A percentile compares a stretch with the other conserved stretches of the same genome.
Evolutionary conservation across 2,329 filamentous ascomycete species (phyloP).

Genomic region (Monilinia fructicola): DNA sequence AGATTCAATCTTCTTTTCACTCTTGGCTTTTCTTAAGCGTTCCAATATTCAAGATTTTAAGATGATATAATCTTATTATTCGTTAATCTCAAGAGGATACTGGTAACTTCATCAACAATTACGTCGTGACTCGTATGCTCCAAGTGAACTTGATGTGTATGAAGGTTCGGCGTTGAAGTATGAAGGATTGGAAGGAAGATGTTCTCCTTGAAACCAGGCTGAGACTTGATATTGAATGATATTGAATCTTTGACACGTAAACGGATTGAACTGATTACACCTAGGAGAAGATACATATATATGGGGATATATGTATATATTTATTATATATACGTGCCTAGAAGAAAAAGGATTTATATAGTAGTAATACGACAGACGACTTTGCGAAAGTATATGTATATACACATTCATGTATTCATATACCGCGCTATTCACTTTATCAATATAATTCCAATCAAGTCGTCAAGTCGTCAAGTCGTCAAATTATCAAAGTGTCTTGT

Average conservation of each 20-base stretch:
- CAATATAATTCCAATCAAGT: neutral
- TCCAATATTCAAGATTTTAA: slow-evolving; percentile 2
- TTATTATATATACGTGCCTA: neutral
- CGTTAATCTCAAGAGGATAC: neutral
- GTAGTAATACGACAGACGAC: neutral
- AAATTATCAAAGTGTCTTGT: neutral
- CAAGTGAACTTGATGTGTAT: neutral
- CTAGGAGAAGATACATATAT: too few species aligned
- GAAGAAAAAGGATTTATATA: too few species aligned
- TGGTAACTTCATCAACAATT: slow-evolving; percentile 9
- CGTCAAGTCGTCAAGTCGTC: too few species aligned
- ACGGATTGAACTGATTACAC: neutral
- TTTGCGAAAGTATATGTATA: neutral
- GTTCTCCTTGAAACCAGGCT: slow-evolving; percentile 10
- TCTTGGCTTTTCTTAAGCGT: too few species aligned
- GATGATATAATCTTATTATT: neutral
- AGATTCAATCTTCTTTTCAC: neutral
- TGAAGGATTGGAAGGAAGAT: neutral
- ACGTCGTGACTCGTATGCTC: neutral
- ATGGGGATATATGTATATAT: neutral
- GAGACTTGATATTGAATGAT: neutral
- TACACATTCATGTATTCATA: neutral
- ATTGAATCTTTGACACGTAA: slow-evolving; percentile 12
- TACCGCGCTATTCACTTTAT: neutral
- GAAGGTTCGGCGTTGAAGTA: neutral